phyloP scores from a whole-genome alignment of 441 rosid genomes.

The Syzygium syzygioides region DNA sequence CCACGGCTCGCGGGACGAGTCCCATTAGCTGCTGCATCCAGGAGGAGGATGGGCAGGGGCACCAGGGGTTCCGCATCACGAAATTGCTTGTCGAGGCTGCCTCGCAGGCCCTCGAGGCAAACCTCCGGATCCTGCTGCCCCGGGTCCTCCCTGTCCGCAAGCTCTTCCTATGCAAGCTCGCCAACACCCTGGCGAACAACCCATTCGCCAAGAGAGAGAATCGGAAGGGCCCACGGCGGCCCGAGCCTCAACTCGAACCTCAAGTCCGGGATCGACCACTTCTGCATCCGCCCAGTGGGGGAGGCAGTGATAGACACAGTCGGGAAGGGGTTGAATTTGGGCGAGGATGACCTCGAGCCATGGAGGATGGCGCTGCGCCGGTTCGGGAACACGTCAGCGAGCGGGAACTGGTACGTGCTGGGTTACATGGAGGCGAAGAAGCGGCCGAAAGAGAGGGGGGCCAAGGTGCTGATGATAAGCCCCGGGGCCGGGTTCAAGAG shows the following conservation, averaged over 20 bases:
- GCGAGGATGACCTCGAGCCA: slow-evolving; percentile 55
- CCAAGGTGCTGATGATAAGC: slow-evolving; percentile 63
- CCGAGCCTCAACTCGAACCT: slow-evolving; percentile 24
- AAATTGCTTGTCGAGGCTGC: slow-evolving; percentile 46
- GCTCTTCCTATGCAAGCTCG: slow-evolving; percentile 25
- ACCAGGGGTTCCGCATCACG: slow-evolving; percentile 41
- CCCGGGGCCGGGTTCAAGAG: slow-evolving; percentile 80
- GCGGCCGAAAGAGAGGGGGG: slow-evolving; percentile 58
- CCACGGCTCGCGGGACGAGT: slow-evolving; percentile 41
- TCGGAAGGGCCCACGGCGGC: neutral
- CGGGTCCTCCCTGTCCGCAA: slow-evolving; percentile 48
- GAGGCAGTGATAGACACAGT: slow-evolving; percentile 60
- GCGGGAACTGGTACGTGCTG: slow-evolving; percentile 74
- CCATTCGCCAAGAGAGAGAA: neutral
- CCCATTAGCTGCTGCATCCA: slow-evolving; percentile 51
- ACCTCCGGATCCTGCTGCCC: slow-evolving; percentile 43
- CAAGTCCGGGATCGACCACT: slow-evolving; percentile 58
- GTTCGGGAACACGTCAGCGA: slow-evolving; percentile 74
- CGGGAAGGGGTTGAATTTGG: slow-evolving; percentile 37
- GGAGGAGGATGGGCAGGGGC: slow-evolving; percentile 43
- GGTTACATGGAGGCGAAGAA: slow-evolving; percentile 77
- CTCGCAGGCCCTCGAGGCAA: slow-evolving; percentile 32
- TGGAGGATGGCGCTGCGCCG: slow-evolving; percentile 69
- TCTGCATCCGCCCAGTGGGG: slow-evolving; percentile 79
- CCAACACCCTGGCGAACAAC: neutral